These are phyloP conservation scores for Penicillium diatomitis DNA, from an alignment of 495 filamentous ascomycete species.

Conservation along the genomic window DNA sequence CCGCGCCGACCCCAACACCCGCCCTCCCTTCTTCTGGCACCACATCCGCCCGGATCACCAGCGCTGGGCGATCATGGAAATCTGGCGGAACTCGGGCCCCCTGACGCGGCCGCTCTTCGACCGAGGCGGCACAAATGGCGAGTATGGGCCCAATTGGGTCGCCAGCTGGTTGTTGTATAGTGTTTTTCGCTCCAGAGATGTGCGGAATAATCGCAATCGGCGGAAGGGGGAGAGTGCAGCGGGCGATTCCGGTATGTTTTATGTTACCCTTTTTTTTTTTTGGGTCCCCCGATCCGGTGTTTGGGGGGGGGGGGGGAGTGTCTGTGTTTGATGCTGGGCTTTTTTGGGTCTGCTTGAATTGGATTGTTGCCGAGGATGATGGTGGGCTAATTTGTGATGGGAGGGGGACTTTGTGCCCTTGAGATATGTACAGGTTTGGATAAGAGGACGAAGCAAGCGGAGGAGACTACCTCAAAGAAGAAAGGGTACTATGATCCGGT, in stretches of 20 bases:
- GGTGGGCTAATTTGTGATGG: too few species aligned
- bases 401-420: too few species aligned
- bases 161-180: slow-evolving; percentile 50
- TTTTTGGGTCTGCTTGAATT: background rate
- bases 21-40: slow-evolving; percentile 39
- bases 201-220: slow-evolving; percentile 43
- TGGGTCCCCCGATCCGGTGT: too few species aligned
- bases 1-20: slow-evolving; percentile 23
- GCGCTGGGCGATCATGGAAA: slow-evolving; percentile 31
- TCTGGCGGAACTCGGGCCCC: slow-evolving; percentile 27
- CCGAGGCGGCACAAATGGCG: slow-evolving; percentile 27
- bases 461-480: slow-evolving; percentile 17
- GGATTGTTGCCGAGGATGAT: too few species aligned
- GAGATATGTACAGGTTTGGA: slow-evolving; percentile 1
- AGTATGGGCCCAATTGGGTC: slow-evolving; percentile 48
- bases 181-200: slow-evolving; percentile 49
- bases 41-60: slow-evolving; percentile 35
- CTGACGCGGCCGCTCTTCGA: slow-evolving; percentile 33
- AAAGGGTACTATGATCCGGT: slow-evolving; percentile 40
- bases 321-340: background rate
- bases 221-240: slow-evolving; percentile 27
- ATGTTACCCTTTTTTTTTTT: background rate
- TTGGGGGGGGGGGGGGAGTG: background rate
- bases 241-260: slow-evolving; percentile 20
- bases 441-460: slow-evolving; percentile 14